Conservation (phyloP, 352 stramenopile species). For the Phytophthora melonis region DNA sequence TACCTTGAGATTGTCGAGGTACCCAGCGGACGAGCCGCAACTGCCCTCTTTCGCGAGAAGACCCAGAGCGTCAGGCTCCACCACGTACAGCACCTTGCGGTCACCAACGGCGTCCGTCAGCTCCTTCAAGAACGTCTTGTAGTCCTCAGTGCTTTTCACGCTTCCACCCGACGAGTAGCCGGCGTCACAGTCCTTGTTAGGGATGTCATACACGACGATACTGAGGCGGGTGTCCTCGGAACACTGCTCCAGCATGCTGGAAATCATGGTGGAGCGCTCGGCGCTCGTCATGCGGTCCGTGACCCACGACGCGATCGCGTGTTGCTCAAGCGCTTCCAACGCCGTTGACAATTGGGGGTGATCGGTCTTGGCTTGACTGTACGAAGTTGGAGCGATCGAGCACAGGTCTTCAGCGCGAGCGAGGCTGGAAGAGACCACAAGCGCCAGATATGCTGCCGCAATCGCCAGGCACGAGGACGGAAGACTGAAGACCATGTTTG, state of each 20-base stretch:
- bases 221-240: conserved; percentile 45
- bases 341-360: conserved; percentile 46
- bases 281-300: conserved; percentile 47
- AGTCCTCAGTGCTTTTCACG: conserved; percentile 47
- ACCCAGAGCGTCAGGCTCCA: conserved; percentile 66
- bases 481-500: conserved; percentile 25
- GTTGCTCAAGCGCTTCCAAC: conserved; percentile 43
- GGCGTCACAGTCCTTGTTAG: conserved; percentile 67
- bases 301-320: conserved; percentile 63
- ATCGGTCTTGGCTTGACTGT: conserved; percentile 39
- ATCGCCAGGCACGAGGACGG: conserved; percentile 4
- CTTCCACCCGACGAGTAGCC: conserved; percentile 46
- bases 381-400: conserved; percentile 39
- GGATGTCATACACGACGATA: conserved; percentile 70
- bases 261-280: conserved; percentile 32
- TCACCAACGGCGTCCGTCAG: conserved; percentile 47
- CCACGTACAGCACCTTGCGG: conserved; percentile 66
- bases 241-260: conserved; percentile 42
- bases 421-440: conserved; percentile 6
- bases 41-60: conserved; percentile 48
- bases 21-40: conserved; percentile 50
- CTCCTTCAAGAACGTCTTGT: conserved; percentile 52
- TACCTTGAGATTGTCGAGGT: conserved; percentile 57
- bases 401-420: conserved; percentile 37
- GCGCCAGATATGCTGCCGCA: conserved; percentile 10